phyloP scores from a whole-genome alignment of 805 yeast genomes.

The Cyberlindnera bimundalis region DNA sequence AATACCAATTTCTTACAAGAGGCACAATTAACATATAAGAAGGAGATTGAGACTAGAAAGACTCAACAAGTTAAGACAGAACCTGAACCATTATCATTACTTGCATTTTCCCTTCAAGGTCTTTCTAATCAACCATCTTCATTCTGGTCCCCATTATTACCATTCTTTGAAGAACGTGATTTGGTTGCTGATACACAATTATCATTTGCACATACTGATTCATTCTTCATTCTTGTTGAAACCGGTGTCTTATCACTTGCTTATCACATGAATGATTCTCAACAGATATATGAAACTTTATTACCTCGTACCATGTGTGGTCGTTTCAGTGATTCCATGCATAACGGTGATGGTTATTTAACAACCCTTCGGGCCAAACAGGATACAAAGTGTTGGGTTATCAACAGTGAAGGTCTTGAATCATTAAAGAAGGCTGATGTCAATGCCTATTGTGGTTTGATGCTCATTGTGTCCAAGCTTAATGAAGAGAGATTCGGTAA shows the following conservation, averaged over 20 bases:
- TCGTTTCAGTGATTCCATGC: conserved; percentile 25
- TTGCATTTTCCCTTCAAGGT: conserved; percentile 14
- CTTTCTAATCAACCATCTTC: conserved; percentile 5
- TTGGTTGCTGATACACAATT: conserved; percentile 53
- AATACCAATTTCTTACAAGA: conserved; percentile 38
- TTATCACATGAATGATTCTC: conserved; percentile 38
- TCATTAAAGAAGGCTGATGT: conserved; percentile 47
- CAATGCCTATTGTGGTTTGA: conserved; percentile 59
- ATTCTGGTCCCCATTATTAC: conserved; percentile 12
- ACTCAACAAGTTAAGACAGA: conserved; percentile 30
- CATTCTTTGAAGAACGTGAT: conserved; percentile 35
- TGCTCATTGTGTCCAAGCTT: conserved; percentile 56
- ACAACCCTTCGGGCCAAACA: conserved; percentile 52
- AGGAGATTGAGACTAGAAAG: conserved; percentile 14
- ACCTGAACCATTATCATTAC: conserved; percentile 12
- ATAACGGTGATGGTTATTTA: conserved; percentile 36
- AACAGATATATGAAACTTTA: conserved; percentile 40
- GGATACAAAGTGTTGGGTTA: conserved; percentile 66
- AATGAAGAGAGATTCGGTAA: conserved; percentile 71
- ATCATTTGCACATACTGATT: conserved; percentile 24
- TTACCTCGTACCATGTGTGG: conserved; percentile 59
- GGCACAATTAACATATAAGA: conserved; percentile 32
- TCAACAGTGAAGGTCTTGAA: conserved; percentile 45
- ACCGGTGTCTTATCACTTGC: conserved; percentile 51
- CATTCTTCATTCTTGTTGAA: conserved; percentile 54